A percentile compares a stretch with the other conserved stretches of the same genome.
phyloP scores from a whole-genome alignment of 2,329 filamentous ascomycete genomes.

The Colletotrichum sp. region DNA sequence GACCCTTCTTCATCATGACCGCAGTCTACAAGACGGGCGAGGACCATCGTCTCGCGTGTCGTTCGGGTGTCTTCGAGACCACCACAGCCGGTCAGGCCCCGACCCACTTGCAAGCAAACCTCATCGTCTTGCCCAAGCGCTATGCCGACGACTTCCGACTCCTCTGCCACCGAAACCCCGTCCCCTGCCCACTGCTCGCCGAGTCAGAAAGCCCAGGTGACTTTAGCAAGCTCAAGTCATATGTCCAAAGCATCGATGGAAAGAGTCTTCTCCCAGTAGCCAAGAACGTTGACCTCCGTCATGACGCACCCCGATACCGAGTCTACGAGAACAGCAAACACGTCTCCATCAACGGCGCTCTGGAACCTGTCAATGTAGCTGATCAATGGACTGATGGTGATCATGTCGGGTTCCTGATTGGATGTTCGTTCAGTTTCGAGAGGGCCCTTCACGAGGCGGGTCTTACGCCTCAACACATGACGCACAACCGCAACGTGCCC shows the following conservation, averaged over 20 bases:
- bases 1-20: not conserved
- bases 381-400: conserved; percentile 57
- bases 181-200: conserved; percentile 65
- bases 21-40: conserved; percentile 31
- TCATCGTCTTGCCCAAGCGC: conserved; percentile 61
- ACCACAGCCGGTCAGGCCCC: conserved; percentile 61
- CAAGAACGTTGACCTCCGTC: conserved; percentile 57
- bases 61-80: conserved; percentile 40
- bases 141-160: conserved; percentile 63
- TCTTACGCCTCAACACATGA: conserved; percentile 55
- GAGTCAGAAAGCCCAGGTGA: conserved; percentile 51
- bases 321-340: conserved; percentile 57
- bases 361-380: conserved; percentile 42
- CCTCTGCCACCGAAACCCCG: conserved; percentile 66
- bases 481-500: conserved; percentile 55
- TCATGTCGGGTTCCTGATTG: conserved; percentile 68
- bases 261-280: conserved; percentile 31
- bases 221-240: conserved; percentile 41
- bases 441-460: conserved; percentile 55
- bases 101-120: conserved; percentile 64
- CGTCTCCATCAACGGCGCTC: conserved; percentile 29
- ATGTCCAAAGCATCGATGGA: conserved; percentile 26
- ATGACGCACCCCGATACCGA: conserved; percentile 63
- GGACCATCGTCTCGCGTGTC: conserved; percentile 48
- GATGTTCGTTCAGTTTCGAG: conserved; percentile 70